Percentiles rank a stretch among this genome's conserved stretches.
These are phyloP conservation scores for Coemansia sp. DNA, from an alignment of 192 early-diverging fungal genomes.

Conservation along the genomic window DNA sequence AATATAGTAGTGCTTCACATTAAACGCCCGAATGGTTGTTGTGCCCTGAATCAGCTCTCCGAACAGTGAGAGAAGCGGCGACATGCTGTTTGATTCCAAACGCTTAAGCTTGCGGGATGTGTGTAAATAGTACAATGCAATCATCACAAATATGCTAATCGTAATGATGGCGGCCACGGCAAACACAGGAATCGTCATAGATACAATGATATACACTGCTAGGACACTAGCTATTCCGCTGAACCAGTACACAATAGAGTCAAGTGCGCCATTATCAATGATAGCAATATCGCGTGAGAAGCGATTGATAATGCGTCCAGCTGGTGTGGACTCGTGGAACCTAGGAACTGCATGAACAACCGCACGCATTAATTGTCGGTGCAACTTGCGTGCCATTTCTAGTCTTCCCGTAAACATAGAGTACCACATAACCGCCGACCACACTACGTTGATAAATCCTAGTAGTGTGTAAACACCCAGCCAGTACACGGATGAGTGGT, in stretches of 20 bases:
- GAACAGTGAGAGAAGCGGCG: conserved; percentile 79
- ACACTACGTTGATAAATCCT: conserved; percentile 48
- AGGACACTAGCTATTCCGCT: conserved; percentile 55
- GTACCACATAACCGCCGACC: conserved; percentile 38
- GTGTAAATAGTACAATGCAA: conserved; percentile 72
- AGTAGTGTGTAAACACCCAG: conserved; percentile 55
- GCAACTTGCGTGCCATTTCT: conserved; percentile 59
- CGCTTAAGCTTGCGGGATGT: conserved; percentile 89
- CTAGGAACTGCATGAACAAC: conserved; percentile 73
- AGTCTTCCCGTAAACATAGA: conserved; percentile 33
- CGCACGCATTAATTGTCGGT: conserved; percentile 57
- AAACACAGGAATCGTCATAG: conserved; percentile 71
- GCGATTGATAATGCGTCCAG: conserved; percentile 84
- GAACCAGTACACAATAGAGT: conserved; percentile 56
- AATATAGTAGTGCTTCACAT: no score
- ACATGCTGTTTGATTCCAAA: conserved; percentile 45
- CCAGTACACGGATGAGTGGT: conserved; percentile 55
- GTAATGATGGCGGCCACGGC: conserved; percentile 65
- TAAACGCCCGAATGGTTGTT: conserved; percentile 13
- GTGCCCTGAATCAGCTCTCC: conserved; percentile 75
- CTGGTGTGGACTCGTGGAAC: conserved; percentile 88
- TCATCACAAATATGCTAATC: conserved; percentile 56
- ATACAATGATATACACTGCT: conserved; percentile 64
- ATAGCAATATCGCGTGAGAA: conserved; percentile 88
- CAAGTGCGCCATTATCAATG: conserved; percentile 69